Evolutionary conservation across 164 flowering plant species (phyloP), one percentile per base, ranked within the genome.

Genomic region (Vitis rotundifolia): DNA sequence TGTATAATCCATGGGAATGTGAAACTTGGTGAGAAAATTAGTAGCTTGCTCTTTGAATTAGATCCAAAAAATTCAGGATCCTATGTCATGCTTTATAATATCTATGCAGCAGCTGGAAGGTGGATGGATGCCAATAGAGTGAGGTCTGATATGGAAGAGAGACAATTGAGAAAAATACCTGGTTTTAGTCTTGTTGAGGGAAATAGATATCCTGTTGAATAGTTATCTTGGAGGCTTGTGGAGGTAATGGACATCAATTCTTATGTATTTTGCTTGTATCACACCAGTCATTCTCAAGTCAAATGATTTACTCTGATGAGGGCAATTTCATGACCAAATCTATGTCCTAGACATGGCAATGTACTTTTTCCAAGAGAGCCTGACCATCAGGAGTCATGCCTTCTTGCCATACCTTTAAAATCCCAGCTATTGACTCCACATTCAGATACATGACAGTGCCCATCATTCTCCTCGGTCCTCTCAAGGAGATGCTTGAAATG

Each of bases 1-100:
- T 89, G 91, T 69, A 59, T 74, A 50, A 62, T 74, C 65, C 80
- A 89, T 71, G 84, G 88, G 1, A 68, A 87, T 70, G 75, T 76
- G 47, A 76, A 76, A 59, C 75, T 86, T 16, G 87, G 89, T 3
- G 83, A 81, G 68, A 67, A 71, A 65, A 68, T 84, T 37, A 73
- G 81, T 48, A 28, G 64, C 54, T 69, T 68, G 68, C 70, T 86
- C n/a, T 44, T 73, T 12, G 74, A 72, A 61, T 61, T 76, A 69
- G 75, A 79, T 22, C 85, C 88, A n/a, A 67, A 72, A 72, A 81
- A 77, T 63, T 63, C 78, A 1, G 76, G 74, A 31, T 67, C 76
- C 7, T 83, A 82, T 71, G 79, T 83, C 62, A 73, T 82, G 65
- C 84, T 84, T 48, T 73, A 86, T 48, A 83, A 59, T 52, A 57